Evolutionary conservation across 2,329 filamentous ascomycete genomes (phyloP).

Genomic region (Cladosporium phlei): DNA sequence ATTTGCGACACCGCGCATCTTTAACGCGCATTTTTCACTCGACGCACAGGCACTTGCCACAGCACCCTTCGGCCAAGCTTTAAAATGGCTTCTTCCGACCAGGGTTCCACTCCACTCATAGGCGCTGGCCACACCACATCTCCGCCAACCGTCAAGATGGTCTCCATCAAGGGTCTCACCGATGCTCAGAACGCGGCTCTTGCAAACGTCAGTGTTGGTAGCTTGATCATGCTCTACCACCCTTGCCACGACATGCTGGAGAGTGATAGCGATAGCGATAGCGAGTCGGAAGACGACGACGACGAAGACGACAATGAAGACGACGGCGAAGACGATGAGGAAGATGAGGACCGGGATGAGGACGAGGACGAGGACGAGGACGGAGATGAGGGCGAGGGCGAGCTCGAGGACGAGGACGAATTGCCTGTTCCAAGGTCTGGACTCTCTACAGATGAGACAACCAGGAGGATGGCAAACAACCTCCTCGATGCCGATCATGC

Average conservation of each 20-base stretch:
- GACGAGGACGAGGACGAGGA: conserved; percentile 13
- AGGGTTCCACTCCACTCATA: too few relatives aligned
- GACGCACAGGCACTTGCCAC: too few relatives aligned
- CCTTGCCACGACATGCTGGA: background rate
- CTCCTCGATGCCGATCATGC: conserved; percentile 8
- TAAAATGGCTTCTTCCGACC: too few relatives aligned
- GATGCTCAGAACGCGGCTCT: conserved; percentile 16
- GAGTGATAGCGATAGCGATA: background rate
- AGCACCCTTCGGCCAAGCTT: too few relatives aligned
- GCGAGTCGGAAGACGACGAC: background rate
- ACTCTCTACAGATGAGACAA: too few relatives aligned
- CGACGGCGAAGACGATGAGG: conserved; percentile 12
- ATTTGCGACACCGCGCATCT: too few relatives aligned
- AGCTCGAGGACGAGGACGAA: too few relatives aligned
- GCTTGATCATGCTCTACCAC: conserved; percentile 18
- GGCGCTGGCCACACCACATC: too few relatives aligned
- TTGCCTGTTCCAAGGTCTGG: too few relatives aligned
- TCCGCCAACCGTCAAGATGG: conserved; percentile 14
- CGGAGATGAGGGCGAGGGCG: too few relatives aligned
- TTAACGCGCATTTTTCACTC: too few relatives aligned
- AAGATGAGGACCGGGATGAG: background rate
- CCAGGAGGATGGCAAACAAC: too few relatives aligned
- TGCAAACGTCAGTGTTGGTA: conserved; percentile 17
- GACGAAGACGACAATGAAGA: conserved; percentile 14
- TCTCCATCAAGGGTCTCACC: conserved; percentile 17